These are phyloP conservation scores for Tuber indicum DNA, from an alignment of 495 filamentous ascomycete species.

Conservation along the genomic window DNA sequence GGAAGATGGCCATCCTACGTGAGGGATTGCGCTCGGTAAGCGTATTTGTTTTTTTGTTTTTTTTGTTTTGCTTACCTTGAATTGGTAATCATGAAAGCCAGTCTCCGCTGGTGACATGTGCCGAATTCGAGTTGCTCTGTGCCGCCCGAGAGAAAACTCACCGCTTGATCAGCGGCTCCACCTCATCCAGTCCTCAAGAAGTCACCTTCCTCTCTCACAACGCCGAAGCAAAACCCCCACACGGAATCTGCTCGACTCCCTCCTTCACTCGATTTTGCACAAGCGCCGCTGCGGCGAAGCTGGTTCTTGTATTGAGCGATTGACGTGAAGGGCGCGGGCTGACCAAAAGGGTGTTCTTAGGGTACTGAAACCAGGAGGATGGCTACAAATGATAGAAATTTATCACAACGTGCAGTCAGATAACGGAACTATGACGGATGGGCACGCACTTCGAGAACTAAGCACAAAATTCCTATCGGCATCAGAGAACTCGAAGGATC, in stretches of 20 bases:
- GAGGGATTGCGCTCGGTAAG: conserved; percentile 63
- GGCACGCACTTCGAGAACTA: conserved; percentile 67
- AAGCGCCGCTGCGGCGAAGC: background rate
- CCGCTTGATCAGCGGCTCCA: background rate
- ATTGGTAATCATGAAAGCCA: background rate
- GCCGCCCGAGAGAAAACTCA: background rate
- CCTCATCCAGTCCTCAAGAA: background rate
- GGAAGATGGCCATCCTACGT: conserved; percentile 74
- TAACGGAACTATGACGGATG: conserved; percentile 69
- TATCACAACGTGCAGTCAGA: conserved; percentile 86
- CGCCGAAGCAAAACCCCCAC: background rate
- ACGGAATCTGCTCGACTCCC: background rate
- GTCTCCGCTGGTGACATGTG: background rate
- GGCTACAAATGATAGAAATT: conserved; percentile 86
- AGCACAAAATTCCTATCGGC: conserved; percentile 62
- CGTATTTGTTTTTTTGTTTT: conserved; percentile 4
- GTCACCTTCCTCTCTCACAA: background rate
- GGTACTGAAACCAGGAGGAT: conserved; percentile 64
- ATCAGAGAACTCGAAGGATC: conserved; percentile 62
- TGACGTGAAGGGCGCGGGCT: background rate
- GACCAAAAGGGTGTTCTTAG: conserved; percentile 34
- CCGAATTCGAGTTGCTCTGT: background rate
- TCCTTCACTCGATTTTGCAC: background rate
- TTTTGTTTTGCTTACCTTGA: background rate
- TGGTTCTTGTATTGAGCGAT: background rate